phyloP scores from a whole-genome alignment of 306 rosid species.

The Vigna nakashimae region DNA sequence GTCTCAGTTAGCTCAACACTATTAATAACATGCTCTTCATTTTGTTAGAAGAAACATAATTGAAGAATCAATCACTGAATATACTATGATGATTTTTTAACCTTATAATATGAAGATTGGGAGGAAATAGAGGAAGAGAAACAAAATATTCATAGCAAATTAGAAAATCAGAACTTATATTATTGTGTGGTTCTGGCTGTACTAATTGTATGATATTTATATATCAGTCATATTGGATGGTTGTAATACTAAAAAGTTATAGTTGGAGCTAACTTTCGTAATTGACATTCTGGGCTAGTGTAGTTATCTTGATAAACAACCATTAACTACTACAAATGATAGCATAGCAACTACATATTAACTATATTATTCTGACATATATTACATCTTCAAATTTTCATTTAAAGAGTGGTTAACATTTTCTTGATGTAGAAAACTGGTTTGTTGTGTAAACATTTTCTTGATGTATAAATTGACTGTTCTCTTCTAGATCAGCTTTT shows the following conservation, averaged over 20 bases:
- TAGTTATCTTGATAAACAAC: neutral
- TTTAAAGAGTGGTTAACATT: neutral
- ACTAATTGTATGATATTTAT: neutral
- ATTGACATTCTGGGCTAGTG: neutral
- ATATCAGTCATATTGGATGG: neutral
- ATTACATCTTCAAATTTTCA: conserved; percentile 31
- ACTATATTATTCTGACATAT: neutral
- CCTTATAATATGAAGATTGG: neutral
- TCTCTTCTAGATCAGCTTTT: no score
- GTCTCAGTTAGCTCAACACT: no score
- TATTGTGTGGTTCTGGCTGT: neutral
- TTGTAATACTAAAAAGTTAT: neutral
- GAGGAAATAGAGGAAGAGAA: conserved; percentile 1
- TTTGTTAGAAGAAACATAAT: conserved; percentile 26
- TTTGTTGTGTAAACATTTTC: no score
- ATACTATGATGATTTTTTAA: neutral
- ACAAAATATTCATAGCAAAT: neutral
- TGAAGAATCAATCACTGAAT: conserved; percentile 21
- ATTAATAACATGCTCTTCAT: no score
- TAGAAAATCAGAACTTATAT: neutral
- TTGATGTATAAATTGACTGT: no score
- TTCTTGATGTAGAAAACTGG: no score
- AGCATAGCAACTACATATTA: neutral
- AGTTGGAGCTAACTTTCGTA: neutral
- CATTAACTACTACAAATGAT: neutral